A percentile compares a stretch with the other conserved stretches of the same genome.
phyloP scores from a whole-genome alignment of 2,329 filamentous ascomycete species.

The Sporothrix phasma region DNA sequence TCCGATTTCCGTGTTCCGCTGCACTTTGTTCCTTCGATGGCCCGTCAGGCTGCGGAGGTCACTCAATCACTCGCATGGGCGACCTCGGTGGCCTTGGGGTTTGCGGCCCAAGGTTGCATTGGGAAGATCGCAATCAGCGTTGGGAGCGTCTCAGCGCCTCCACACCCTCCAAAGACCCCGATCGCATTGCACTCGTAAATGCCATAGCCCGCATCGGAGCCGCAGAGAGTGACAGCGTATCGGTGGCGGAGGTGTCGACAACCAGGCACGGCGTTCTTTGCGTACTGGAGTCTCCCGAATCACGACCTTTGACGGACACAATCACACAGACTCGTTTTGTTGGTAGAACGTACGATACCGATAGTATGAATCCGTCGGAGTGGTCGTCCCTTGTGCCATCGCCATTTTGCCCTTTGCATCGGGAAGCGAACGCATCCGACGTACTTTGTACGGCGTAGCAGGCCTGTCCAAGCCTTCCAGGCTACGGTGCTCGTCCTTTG shows the following conservation, averaged over 20 bases:
- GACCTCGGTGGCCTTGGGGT: background rate
- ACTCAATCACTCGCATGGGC: no score
- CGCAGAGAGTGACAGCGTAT: background rate
- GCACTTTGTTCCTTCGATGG: background rate
- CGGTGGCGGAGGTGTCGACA: background rate
- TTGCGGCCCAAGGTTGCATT: background rate
- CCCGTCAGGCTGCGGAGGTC: no score
- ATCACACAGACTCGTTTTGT: no score
- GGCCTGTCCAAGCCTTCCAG: no score
- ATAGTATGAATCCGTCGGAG: background rate
- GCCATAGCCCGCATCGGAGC: background rate
- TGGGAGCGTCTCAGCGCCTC: background rate
- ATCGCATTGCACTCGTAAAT: no score
- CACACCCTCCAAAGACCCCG: no score
- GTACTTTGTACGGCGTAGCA: no score
- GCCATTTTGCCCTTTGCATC: background rate
- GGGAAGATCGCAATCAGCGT: constrained; percentile 6
- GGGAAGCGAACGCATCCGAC: background rate
- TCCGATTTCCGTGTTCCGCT: background rate
- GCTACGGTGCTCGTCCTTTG: no score
- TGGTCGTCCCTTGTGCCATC: background rate
- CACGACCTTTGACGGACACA: background rate
- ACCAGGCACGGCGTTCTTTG: background rate
- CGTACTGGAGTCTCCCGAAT: background rate
- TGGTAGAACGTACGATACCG: no score